Evolutionary conservation across 2,329 filamentous ascomycete species (phyloP), one percentile per base, ranked within the genome.

Genomic region (Calonectria ilicicola): DNA sequence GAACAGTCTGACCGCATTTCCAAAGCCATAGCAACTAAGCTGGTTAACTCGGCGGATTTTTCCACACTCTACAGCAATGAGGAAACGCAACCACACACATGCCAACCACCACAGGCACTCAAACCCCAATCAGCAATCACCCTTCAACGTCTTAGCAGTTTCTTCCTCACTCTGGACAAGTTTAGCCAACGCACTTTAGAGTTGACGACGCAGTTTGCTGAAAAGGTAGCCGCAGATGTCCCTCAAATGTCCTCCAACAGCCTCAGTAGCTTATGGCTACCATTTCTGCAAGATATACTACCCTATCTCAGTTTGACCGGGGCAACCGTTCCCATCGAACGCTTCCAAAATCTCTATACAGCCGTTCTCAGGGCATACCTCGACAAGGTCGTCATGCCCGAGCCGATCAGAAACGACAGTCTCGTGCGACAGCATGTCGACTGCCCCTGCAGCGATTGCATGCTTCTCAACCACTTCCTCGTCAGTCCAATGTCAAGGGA

Each of bases 211-310:
- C 38, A 71, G 2, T 73, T 84, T 7, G 38, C 75, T 8, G 38
- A 74, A 5, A 79, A 75, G 21, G 35, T 81, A 10, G 23, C n/a
- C 1, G 21, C 17, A 1, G 69, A 78, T n/a, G 77, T 73, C 19
- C 29, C 29, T 3, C 47, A 19, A 7, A 29, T 84, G 29, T 38
- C 49, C 15, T 7, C 8, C 2, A 2, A 35, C 3, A 78, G 78
- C 14, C 78, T 82, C 17, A 44, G 74, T 2, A 14, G 3, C 2
- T 44, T 83, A 1, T 84, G 83, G 83, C 51, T 84, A 2, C 81
- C 81, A 1, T 76, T 83, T 12, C 69, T 84, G 2, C 76, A 60
- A 19, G 53, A 62, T 5, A 69, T 83, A 5, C 26, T 79, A 0
- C 5, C 23, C 8, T 6, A 71, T 5, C 69, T 82, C 29, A 62